These are phyloP conservation scores for Camellia granthamiana DNA, from an alignment of 148 eudicot genomes.

Conservation along the genomic window DNA sequence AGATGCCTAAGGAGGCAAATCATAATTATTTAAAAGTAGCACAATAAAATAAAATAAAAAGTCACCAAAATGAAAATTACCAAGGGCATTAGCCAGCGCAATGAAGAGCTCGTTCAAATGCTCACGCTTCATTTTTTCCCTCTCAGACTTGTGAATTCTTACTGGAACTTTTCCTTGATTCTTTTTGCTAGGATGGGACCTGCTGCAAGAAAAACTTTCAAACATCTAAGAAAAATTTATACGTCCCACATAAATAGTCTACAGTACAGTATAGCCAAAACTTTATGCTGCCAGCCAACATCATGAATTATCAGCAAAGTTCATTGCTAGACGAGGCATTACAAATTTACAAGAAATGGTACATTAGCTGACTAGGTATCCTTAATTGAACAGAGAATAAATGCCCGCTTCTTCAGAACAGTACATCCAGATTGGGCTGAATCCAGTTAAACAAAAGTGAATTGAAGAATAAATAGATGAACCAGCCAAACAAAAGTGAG, in stretches of 20 bases:
- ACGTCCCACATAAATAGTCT: neutral
- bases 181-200: constrained; percentile 46
- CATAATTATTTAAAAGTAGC: neutral
- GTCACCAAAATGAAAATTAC: constrained; percentile 32
- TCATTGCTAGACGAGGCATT: neutral
- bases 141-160: constrained; percentile 72
- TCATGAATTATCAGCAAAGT: neutral
- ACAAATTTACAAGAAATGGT: neutral
- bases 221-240: neutral
- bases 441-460: neutral
- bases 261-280: neutral
- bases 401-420: neutral
- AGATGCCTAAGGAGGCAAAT: neutral
- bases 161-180: constrained; percentile 55
- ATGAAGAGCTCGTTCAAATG: constrained; percentile 79
- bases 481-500: neutral
- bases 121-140: constrained; percentile 86
- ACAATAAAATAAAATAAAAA: neutral
- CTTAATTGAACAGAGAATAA: neutral
- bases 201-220: constrained; percentile 29
- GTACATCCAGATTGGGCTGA: neutral
- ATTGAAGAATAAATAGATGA: neutral
- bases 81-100: constrained; percentile 65
- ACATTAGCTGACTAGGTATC: neutral
- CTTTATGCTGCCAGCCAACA: neutral